Evolutionary conservation across 768 basidiomycete species (phyloP), one percentile per base, ranked within the genome.

Genomic region (Hemileccinum rubropunctum): DNA sequence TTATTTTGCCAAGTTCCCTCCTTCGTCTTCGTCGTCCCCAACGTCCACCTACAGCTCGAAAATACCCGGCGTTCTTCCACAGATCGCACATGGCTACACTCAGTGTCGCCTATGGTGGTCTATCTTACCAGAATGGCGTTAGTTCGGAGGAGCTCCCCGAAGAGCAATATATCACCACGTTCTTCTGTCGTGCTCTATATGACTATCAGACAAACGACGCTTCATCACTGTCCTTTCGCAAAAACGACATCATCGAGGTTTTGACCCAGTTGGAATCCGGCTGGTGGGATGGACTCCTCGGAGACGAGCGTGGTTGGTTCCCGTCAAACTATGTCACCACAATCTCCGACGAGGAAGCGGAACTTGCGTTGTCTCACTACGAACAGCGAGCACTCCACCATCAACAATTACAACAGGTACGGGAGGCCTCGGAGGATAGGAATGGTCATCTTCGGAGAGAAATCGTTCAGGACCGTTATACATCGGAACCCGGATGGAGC

Each of bases 241-340:
- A 80, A 58, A 88, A 85, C 56, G 94, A 98, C 64, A 79, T 98
- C 58, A 97, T 99, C 57, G 92, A 98, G 68, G 92, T 98, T 52
- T 77, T 95, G 46, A 90, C 88, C 11, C 86, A 85, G 59, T 83
- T 98, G 47, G 88, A 91, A 33, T 90, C 90, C 5, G 95, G 95
- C 14, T 99, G 95, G 95, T 98, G 95, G 97, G 95, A 99, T 67
- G 95, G 95, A 5, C 73, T 97, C 51, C 77, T 97, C 18, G 82
- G 84, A 42, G 88, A 91, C 47, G 86, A 89, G 66, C 83, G 95
- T 44, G 95, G 95, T 50, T 95, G 92, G 92, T 95, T 99, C 70
- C 95, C 95, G 18, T 91, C 89, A 58, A 99, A 98, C 73, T 98
- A 97, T 73, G 94, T 97, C 39, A 72, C 76, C 41, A 65, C 81